phyloP scores from a whole-genome alignment of 192 early-diverging fungal species.

The Diversispora epigaea region DNA sequence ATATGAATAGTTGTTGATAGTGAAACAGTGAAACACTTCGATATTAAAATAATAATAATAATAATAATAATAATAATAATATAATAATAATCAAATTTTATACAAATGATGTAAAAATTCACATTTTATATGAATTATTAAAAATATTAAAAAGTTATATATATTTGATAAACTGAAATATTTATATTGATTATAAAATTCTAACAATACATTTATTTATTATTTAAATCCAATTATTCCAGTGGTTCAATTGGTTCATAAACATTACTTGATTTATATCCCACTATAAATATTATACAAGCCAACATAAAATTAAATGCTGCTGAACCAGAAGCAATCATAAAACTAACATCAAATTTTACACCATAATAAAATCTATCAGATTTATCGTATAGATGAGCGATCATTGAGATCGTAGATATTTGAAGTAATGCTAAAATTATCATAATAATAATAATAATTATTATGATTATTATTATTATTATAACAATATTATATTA shows the following conservation, averaged over 20 bases:
- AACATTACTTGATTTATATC: neutral
- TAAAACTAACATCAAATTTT: constrained; percentile 16
- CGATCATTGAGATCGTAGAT: neutral
- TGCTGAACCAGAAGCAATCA: neutral
- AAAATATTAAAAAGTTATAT: too few relatives aligned
- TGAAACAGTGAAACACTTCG: too few relatives aligned
- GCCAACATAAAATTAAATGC: neutral
- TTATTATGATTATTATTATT: neutral
- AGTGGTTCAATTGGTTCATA: neutral
- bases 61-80: too few relatives aligned
- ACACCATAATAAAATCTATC: constrained; percentile 1
- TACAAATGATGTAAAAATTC: too few relatives aligned
- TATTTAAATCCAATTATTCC: neutral
- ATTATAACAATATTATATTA: neutral
- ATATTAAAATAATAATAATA: too few relatives aligned
- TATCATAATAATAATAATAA: neutral
- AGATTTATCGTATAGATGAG: constrained; percentile 17
- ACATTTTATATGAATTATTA: too few relatives aligned
- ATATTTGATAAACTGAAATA: too few relatives aligned
- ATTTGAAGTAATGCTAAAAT: neutral
- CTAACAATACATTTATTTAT: too few relatives aligned
- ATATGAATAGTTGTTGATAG: too few relatives aligned
- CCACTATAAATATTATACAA: neutral
- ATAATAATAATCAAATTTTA: too few relatives aligned
- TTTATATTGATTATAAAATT: too few relatives aligned